Conservation (phyloP, 805 yeast genomes). For the Metschnikowia drakensbergensis region DNA sequence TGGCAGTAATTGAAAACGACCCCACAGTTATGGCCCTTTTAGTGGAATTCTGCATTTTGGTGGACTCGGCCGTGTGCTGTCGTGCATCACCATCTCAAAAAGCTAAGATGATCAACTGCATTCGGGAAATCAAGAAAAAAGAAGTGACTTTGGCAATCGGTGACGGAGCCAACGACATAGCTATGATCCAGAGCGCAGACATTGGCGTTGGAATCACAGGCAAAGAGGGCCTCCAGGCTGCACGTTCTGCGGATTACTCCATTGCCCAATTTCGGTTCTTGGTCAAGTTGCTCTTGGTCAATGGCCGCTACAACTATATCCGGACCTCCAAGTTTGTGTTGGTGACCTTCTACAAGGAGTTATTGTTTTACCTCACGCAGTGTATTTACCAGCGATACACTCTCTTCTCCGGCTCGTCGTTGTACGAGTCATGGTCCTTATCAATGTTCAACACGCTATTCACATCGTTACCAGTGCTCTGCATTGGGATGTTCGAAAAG, state of each 20-base stretch:
- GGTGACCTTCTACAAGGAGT: slow-evolving; percentile 92
- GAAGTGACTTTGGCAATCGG: slow-evolving; percentile 94
- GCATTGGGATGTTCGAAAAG: slow-evolving; percentile 93
- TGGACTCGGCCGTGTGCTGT: slow-evolving; percentile 91
- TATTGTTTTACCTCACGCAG: slow-evolving; percentile 85
- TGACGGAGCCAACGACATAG: slow-evolving; percentile 98
- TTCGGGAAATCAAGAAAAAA: slow-evolving; percentile 62
- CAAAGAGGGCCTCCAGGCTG: slow-evolving; percentile 95
- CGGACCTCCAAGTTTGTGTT: slow-evolving; percentile 88
- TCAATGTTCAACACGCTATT: slow-evolving; percentile 96
- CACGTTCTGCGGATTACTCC: slow-evolving; percentile 89
- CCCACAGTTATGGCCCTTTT: slow-evolving; percentile 68
- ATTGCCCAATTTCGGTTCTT: slow-evolving; percentile 90
- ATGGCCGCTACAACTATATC: slow-evolving; percentile 93
- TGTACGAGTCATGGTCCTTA: slow-evolving; percentile 93
- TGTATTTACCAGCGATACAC: slow-evolving; percentile 82
- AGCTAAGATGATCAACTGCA: slow-evolving; percentile 79
- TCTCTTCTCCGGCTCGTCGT: slow-evolving; percentile 85
- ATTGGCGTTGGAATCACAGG: slow-evolving; percentile 98
- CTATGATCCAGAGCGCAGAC: slow-evolving; percentile 98
- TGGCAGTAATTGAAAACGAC: slow-evolving; percentile 69
- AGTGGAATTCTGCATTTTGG: slow-evolving; percentile 77
- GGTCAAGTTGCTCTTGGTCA: slow-evolving; percentile 79
- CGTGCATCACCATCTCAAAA: slow-evolving; percentile 97
- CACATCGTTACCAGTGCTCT: slow-evolving; percentile 86